phyloP scores from a whole-genome alignment of 2,329 filamentous ascomycete species.

The Fusarium longipes region DNA sequence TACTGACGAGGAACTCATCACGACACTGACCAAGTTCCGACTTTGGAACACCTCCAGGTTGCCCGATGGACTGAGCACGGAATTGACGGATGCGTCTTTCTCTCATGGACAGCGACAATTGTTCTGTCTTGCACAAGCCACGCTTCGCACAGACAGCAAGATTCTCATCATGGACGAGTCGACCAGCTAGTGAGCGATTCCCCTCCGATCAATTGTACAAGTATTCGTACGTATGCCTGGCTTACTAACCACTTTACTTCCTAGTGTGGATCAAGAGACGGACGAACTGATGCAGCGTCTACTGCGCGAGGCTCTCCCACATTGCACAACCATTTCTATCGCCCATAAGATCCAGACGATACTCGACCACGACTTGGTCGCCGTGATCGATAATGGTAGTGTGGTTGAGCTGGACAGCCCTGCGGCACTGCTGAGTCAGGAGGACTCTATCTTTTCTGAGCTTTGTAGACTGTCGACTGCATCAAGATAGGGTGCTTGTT shows the following conservation, averaged over 20 bases:
- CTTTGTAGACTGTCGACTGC: constrained; percentile 8
- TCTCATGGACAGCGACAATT: constrained; percentile 62
- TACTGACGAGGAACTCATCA: constrained; percentile 6
- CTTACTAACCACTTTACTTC: constrained; percentile 13
- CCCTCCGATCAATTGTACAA: neutral
- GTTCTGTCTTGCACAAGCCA: constrained; percentile 59
- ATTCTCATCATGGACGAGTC: constrained; percentile 57
- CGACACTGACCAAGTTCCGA: constrained; percentile 6
- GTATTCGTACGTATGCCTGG: neutral
- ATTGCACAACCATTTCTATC: constrained; percentile 43
- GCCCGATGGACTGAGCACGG: constrained; percentile 57
- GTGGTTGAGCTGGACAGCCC: constrained; percentile 12
- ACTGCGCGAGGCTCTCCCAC: constrained; percentile 32
- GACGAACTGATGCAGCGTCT: constrained; percentile 29
- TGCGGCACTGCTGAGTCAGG: constrained; percentile 7
- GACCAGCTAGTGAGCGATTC: constrained; percentile 49
- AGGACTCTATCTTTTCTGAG: constrained; percentile 11
- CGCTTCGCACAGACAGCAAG: constrained; percentile 52
- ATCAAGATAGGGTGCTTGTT: constrained; percentile 7
- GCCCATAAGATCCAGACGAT: constrained; percentile 42
- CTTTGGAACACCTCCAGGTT: constrained; percentile 11
- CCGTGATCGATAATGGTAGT: constrained; percentile 30
- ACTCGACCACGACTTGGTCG: constrained; percentile 32
- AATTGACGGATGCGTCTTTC: constrained; percentile 52
- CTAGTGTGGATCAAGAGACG: constrained; percentile 29